Conservation (phyloP, 2,329 filamentous ascomycete species). For the Beauveria caledonica region DNA sequence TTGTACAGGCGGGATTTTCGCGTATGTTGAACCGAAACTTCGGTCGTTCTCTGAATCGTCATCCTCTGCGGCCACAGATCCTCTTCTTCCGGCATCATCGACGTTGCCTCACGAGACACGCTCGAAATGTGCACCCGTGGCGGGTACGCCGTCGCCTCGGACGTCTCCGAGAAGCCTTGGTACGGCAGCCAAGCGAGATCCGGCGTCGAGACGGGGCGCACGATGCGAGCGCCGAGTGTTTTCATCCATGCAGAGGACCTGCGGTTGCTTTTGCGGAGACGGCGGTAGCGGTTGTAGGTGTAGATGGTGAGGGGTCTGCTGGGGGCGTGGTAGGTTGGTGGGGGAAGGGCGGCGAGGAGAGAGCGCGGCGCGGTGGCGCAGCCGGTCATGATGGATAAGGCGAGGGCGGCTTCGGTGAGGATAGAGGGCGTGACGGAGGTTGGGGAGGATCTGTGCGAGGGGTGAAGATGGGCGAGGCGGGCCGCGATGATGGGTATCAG, state of each 20-base stretch:
- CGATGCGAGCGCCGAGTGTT: too few relatives aligned
- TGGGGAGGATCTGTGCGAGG: not conserved
- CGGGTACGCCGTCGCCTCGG: not conserved
- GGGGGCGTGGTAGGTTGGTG: not conserved
- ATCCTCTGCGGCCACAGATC: not conserved
- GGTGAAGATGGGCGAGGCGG: constrained; percentile 3
- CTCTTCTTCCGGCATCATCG: not conserved
- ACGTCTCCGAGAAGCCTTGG: not conserved
- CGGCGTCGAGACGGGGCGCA: not conserved
- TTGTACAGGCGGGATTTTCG: not conserved
- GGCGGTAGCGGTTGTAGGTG: not conserved
- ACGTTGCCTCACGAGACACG: not conserved
- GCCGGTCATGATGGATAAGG: not conserved
- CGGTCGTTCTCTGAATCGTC: not conserved
- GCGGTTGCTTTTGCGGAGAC: not conserved
- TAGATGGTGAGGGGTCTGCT: not conserved
- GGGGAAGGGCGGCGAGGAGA: not conserved
- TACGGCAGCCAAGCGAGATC: not conserved
- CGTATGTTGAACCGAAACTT: not conserved
- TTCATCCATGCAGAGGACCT: too few relatives aligned
- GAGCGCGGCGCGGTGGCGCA: not conserved
- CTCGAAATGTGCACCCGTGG: not conserved
- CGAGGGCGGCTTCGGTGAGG: constrained; percentile 4
- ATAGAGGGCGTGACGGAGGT: not conserved
- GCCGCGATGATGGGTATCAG: constrained; percentile 1